Percentiles rank a stretch among this genome's conserved stretches.
These are phyloP conservation scores for Lobosporangium transversale DNA, from an alignment of 192 early-diverging fungal genomes.

Conservation along the genomic window DNA sequence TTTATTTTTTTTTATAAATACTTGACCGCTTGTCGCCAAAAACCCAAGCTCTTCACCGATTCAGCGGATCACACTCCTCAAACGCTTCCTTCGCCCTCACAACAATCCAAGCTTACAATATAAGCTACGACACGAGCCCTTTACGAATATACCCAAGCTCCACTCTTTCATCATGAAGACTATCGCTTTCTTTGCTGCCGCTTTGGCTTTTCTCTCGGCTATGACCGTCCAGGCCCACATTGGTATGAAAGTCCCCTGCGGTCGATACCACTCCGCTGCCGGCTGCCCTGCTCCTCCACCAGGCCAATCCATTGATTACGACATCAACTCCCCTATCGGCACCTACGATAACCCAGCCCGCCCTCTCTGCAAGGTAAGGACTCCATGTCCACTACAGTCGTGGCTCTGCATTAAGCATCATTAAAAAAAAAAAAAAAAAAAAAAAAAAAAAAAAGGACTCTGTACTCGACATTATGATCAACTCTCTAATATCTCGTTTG, in stretches of 20 bases:
- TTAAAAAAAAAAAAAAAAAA: not conserved
- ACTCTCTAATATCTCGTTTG: too few relatives aligned
- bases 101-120: too few relatives aligned
- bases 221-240: conserved; percentile 57
- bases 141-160: too few relatives aligned
- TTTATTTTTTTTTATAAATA: too few relatives aligned
- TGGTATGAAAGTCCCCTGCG: conserved; percentile 52
- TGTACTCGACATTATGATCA: too few relatives aligned
- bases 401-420: too few relatives aligned
- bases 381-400: too few relatives aligned
- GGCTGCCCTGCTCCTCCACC: conserved; percentile 48
- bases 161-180: conserved; percentile 30
- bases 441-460: not conserved
- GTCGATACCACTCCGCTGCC: conserved; percentile 44
- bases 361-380: conserved; percentile 57
- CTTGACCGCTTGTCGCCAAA: too few relatives aligned
- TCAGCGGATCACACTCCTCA: too few relatives aligned
- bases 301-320: conserved; percentile 55
- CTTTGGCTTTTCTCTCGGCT: conserved; percentile 16
- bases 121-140: too few relatives aligned
- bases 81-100: too few relatives aligned
- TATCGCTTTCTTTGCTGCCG: conserved; percentile 21
- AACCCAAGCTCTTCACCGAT: too few relatives aligned
- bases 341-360: conserved; percentile 15
- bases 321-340: conserved; percentile 55